Base-by-base conservation (phyloP, 148 eudicot genomes). In the Nyssa sinensis region DNA sequence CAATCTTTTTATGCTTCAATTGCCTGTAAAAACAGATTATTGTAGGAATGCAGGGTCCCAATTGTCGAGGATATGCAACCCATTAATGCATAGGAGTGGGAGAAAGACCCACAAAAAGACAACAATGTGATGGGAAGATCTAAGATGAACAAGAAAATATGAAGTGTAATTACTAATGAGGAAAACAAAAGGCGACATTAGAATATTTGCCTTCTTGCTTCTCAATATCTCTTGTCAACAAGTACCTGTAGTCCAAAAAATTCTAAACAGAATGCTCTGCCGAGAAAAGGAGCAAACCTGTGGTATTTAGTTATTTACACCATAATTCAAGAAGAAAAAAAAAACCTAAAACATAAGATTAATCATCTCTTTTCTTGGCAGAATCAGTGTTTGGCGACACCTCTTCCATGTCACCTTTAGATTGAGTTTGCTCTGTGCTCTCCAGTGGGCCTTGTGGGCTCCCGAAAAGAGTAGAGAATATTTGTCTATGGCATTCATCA, bases 401-500 rank as follows among this genome's bases (percentile, higher is more conserved):
- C 12, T 35, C 71, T 51, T 74, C 71, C 66, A 25, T 69, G 31
- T 64, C 76, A 59, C 25, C 78, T 47, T 23, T 44, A 2, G 65
- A 41, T 61, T 34, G 65, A 66, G 75, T 49, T 71, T 83, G 74
- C 41, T 75, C 70, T 37, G 49, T 74, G 69, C 47, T 75, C 55
- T 66, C 78, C 28, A 88, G 75, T 7, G 95, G 90, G 66, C 97
- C 95, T 51, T 79, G 79, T 35, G 98, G 96, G 44, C 78, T 85
- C 68, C 98, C 93, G 31, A 94, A 90, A 72, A 94, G 84, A 65
- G 87, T 85, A 5, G 87, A 75, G 65, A 94, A 79, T 35, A 94
- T 92, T 28, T 88, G 64, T 74, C 89, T 82, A 29, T 94, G 98
- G 80, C 98, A 90, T 75, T 87, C 85, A 33, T 92, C 84, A 37